These are phyloP conservation scores for Pilatotrama ljubarskyi DNA, from an alignment of 768 basidiomycete species.

Conservation along the genomic window DNA sequence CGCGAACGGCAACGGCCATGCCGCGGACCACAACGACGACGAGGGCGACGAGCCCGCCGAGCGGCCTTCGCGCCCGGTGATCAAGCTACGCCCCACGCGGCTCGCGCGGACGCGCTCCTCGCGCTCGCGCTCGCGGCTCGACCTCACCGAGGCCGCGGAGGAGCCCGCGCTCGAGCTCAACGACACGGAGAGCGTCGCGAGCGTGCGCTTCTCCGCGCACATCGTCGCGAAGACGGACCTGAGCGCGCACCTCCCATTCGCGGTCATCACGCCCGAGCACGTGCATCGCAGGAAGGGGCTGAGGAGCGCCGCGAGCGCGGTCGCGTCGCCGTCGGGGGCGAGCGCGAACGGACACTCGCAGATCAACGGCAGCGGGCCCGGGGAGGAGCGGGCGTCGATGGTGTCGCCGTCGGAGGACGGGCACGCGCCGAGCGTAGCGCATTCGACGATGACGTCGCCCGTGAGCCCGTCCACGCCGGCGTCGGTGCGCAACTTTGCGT, in stretches of 20 bases:
- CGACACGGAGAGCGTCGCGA: conserved; percentile 71
- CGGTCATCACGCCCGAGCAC: conserved; percentile 73
- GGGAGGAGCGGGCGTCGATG: conserved; percentile 34
- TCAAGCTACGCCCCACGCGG: conserved; percentile 65
- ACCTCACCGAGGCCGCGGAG: conserved; percentile 56
- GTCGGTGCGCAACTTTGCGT: conserved; percentile 35
- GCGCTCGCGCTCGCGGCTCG: conserved; percentile 73
- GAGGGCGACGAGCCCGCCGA: conserved; percentile 46
- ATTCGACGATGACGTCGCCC: conserved; percentile 24
- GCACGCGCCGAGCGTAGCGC: conserved; percentile 36
- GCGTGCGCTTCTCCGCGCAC: conserved; percentile 74
- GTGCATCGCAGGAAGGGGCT: conserved; percentile 39
- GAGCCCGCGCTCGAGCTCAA: conserved; percentile 57
- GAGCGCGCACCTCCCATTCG: conserved; percentile 67
- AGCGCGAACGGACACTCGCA: conserved; percentile 32
- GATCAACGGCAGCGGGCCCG: conserved; percentile 24
- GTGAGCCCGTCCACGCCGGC: conserved; percentile 24
- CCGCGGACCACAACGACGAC: conserved; percentile 4
- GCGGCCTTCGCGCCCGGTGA: conserved; percentile 68
- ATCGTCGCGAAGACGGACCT: conserved; percentile 63
- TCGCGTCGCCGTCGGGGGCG: conserved; percentile 27
- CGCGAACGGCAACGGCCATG: background rate
- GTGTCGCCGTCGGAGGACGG: conserved; percentile 48
- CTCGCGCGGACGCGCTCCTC: conserved; percentile 44
- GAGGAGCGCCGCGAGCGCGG: conserved; percentile 17